Base-by-base conservation (phyloP, 768 basidiomycete genomes). In the Solioccasus polychromus region DNA sequence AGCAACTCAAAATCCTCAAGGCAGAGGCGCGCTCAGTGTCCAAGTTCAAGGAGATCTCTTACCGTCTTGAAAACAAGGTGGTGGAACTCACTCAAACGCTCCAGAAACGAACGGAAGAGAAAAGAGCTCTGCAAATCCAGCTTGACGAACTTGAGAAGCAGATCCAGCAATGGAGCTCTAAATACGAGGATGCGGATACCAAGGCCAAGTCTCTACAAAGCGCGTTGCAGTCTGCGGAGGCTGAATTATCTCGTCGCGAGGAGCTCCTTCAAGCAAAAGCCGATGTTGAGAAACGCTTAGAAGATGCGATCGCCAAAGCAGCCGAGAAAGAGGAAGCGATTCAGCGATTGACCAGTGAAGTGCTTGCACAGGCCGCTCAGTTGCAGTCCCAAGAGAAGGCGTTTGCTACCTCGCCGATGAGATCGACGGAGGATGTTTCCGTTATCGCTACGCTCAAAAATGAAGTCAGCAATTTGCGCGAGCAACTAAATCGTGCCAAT, bases 31-130 rank as follows among this genome's bases (percentile, higher is more conserved):
- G 93, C 41, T 98, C 96, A 2, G 94, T 94, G 23, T 88, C 90
- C 55, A 96, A 93, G 63, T 97, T 95, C 82, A 97, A 96, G 71
- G 93, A 96, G 70, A 96, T 95, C 54, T 97, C 95, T 0, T 98
- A 98, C 62, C 83, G 82, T 55, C 77, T 99, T 45, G 96, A 99
- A 72, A 99, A 98, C 77, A 99, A 98, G 71, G 96, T 99, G 35
- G 92, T 99, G 47, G 95, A 98, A 63, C 85, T 99, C 51, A 98
- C 96, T 0, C 96, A 99, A 64, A 82, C 72, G 14, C 78, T 99
- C 11, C 96, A 97, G 67, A 85, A 78, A 60, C 84, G 95, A 37
- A 93, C 85, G 3, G 79, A 81, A 47, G 95, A 99, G 71, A 92
- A 89, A 73, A 94, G 90, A 68, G 85, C 83, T 43, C 71, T 98